Conservation (phyloP, 2,329 filamentous ascomycete genomes). For the Ascochyta viciae-villosae region DNA sequence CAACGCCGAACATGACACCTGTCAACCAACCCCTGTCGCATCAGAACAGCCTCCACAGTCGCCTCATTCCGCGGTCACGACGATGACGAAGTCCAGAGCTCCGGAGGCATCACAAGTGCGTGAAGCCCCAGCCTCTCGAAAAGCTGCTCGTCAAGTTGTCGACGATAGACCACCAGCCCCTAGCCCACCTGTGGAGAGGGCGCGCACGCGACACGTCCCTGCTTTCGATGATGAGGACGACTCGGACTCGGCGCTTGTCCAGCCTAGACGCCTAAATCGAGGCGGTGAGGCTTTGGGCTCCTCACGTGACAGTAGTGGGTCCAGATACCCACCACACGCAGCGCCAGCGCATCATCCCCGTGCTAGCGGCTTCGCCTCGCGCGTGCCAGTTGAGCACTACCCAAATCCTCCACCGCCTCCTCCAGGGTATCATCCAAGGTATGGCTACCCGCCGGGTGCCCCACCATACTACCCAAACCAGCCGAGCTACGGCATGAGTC, state of each 20-base stretch:
- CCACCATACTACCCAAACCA: constrained; percentile 46
- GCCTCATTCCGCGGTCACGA: constrained; percentile 31
- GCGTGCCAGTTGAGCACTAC: constrained; percentile 46
- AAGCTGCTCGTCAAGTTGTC: constrained; percentile 29
- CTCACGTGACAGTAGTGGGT: constrained; percentile 22
- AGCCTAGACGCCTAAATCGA: constrained; percentile 33
- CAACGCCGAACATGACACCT: constrained; percentile 19
- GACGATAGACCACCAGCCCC: constrained; percentile 47
- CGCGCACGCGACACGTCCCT: constrained; percentile 37
- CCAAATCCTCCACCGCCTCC: constrained; percentile 72
- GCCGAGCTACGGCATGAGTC: constrained; percentile 45
- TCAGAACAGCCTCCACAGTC: constrained; percentile 25
- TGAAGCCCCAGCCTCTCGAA: constrained; percentile 39
- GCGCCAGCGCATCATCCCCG: constrained; percentile 39
- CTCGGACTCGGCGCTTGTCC: constrained; percentile 41
- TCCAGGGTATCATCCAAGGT: constrained; percentile 59
- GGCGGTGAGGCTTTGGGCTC: constrained; percentile 36
- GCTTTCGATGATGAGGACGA: constrained; percentile 47
- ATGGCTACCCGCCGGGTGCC: constrained; percentile 42
- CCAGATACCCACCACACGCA: constrained; percentile 31
- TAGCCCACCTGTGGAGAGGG: constrained; percentile 42
- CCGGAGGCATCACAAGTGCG: constrained; percentile 22
- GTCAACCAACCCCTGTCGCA: constrained; percentile 24
- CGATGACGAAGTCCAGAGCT: constrained; percentile 28
- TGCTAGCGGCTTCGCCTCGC: constrained; percentile 41